These are phyloP conservation scores for Sergeia podlipaevii DNA, from an alignment of 208 protist species.

Conservation along the genomic window DNA sequence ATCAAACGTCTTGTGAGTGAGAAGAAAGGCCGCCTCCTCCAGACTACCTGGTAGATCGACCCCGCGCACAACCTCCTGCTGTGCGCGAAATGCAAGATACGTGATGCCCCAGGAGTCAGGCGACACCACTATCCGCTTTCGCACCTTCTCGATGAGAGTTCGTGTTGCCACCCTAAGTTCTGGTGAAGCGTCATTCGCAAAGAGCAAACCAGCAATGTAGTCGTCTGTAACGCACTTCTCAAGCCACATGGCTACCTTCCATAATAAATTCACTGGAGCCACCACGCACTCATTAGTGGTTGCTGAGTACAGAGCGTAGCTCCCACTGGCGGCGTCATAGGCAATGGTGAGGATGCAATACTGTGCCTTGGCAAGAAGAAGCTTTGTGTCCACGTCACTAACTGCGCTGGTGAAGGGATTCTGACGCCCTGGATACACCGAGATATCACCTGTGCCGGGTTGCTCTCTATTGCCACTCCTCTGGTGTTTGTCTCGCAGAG, in stretches of 20 bases:
- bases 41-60: slow-evolving; percentile 61
- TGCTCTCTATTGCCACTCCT: no score
- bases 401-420: slow-evolving; percentile 38
- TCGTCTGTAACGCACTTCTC: slow-evolving; percentile 77
- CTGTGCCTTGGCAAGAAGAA: slow-evolving; percentile 71
- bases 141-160: slow-evolving; percentile 50
- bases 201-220: slow-evolving; percentile 82
- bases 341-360: slow-evolving; percentile 82
- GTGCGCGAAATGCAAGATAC: slow-evolving; percentile 74
- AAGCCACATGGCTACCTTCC: slow-evolving; percentile 83
- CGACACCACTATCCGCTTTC: slow-evolving; percentile 54
- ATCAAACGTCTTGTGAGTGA: slow-evolving; percentile 54
- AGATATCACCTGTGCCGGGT: no score
- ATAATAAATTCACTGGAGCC: slow-evolving; percentile 42
- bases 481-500: no score
- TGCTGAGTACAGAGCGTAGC: slow-evolving; percentile 70
- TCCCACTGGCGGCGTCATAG: slow-evolving; percentile 21
- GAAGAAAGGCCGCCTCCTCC: slow-evolving; percentile 76
- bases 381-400: slow-evolving; percentile 36
- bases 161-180: slow-evolving; percentile 37
- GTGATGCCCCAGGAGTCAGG: slow-evolving; percentile 84
- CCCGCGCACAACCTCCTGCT: slow-evolving; percentile 77
- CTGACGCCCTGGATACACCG: slow-evolving; percentile 55
- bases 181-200: slow-evolving; percentile 44
- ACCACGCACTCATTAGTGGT: slow-evolving; percentile 75